Evolutionary conservation across 148 eudicot genomes (phyloP).

Genomic region (Rhododendron ferrugineum): DNA sequence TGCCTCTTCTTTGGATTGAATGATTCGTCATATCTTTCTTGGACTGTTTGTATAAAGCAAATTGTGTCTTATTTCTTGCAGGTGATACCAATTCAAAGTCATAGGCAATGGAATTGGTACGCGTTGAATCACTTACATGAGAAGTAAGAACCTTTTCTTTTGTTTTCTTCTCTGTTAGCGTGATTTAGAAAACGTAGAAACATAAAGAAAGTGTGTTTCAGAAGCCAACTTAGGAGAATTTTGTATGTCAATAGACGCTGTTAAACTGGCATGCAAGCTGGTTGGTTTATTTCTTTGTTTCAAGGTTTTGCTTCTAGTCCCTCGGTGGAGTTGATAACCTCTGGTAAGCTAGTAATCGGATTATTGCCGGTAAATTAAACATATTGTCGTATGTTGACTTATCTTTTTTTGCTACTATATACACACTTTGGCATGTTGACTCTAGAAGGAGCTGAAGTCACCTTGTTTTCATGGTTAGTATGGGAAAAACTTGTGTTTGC

Average conservation of each 20-base stretch:
- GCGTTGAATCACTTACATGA: neutral
- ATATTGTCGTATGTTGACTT: neutral
- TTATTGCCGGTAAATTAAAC: neutral
- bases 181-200: neutral
- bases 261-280: neutral
- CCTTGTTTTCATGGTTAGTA: neutral
- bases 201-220: neutral
- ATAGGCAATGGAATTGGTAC: neutral
- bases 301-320: neutral
- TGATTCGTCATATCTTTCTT: neutral
- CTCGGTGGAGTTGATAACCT: neutral
- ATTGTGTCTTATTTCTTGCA: neutral
- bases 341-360: neutral
- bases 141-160: neutral
- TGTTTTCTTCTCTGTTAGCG: neutral
- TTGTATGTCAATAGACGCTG: neutral
- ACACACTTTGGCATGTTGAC: neutral
- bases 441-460: neutral
- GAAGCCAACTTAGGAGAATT: neutral
- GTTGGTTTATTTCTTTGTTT: neutral
- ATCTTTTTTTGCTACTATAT: neutral
- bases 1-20: neutral
- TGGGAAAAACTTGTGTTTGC: neutral
- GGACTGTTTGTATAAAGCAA: neutral
- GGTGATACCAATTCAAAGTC: conserved; percentile 12